Evolutionary conservation across 495 filamentous ascomycete genomes (phyloP), one percentile per base, ranked within the genome.

Genomic region (Durotheca rogersii): DNA sequence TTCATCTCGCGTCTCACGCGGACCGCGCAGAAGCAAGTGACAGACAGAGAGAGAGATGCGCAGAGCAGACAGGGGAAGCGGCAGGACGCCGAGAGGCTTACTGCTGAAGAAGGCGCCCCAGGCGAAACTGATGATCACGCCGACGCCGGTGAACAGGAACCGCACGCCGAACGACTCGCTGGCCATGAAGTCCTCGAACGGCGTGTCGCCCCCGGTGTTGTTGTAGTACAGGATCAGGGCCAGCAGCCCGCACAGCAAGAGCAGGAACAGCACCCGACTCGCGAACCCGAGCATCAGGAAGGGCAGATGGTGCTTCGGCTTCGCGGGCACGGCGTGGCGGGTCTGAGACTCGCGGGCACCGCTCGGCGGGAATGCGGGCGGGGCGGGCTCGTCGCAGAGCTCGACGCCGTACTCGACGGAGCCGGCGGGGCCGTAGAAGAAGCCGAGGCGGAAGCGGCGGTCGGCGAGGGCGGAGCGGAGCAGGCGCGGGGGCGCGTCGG

Each of bases 151-250:
- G 35, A 77, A 74, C 29, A 78, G 35, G 20, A 74, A 73, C n/a
- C 63, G 53, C 17, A 71, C 70, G 2, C 73, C 75, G 38, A 74
- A 73, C 14, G 50, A 55, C 20, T 70, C 61, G 30, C 68, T 67
- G 46, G 66, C 67, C 65, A 78, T 75, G 44, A 74, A 78, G 3
- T 55, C 47, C 40, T 77, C 72, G 29, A 77, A 78, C 16, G 62
- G 37, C 0, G 67, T 67, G 32, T 71, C 62, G 16, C 53, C 58
- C 0, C 53, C 59, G 1, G 69, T 69, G 9, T 56, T 61, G 46
- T 71, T 64, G 52, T 77, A 78, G 20, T 72, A 73, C 12, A 74
- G 40, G 33, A 75, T 64, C 10, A 75, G 47, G 9, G 53, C 61
- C 49, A 71, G 38, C 3, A 74, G 34, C 11, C 67, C 70, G 7